Evolutionary conservation across 208 protist genomes (phyloP).

Genomic region (Acanthamoeba lenticulata): DNA sequence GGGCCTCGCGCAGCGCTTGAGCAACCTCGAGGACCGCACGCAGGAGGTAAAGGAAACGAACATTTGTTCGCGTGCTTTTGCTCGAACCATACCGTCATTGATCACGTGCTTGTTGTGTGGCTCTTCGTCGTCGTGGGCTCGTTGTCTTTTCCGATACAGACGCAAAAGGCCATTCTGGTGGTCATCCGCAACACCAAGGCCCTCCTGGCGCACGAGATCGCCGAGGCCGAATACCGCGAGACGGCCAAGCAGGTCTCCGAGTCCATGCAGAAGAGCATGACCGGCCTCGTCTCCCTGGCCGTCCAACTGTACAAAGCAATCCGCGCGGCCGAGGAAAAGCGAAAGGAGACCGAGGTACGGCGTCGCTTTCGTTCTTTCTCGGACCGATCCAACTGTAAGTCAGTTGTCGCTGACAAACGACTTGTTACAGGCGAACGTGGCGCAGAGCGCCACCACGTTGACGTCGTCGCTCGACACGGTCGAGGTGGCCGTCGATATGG

Average conservation of each 20-base stretch:
- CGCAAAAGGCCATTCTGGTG: not conserved
- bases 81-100: not conserved
- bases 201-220: not conserved
- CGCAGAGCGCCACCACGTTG: not conserved
- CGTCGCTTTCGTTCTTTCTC: not conserved
- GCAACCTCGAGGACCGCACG: not conserved
- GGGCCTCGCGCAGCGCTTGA: not conserved
- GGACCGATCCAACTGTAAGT: not conserved
- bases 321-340: not conserved
- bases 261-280: conserved; percentile 30
- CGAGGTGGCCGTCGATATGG: not conserved
- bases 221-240: not conserved
- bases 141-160: not conserved
- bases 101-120: not conserved
- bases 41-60: not conserved
- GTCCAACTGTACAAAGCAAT: conserved; percentile 7
- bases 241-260: not conserved
- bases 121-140: not conserved
- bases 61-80: too few species aligned
- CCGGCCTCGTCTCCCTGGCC: not conserved
- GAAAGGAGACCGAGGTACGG: not conserved
- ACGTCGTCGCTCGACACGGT: not conserved
- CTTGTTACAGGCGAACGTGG: not conserved
- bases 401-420: not conserved
- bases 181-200: conserved; percentile 6